These are phyloP conservation scores for Colletotrichum zoysiae DNA, from an alignment of 2,329 filamentous ascomycete genomes.

Conservation along the genomic window DNA sequence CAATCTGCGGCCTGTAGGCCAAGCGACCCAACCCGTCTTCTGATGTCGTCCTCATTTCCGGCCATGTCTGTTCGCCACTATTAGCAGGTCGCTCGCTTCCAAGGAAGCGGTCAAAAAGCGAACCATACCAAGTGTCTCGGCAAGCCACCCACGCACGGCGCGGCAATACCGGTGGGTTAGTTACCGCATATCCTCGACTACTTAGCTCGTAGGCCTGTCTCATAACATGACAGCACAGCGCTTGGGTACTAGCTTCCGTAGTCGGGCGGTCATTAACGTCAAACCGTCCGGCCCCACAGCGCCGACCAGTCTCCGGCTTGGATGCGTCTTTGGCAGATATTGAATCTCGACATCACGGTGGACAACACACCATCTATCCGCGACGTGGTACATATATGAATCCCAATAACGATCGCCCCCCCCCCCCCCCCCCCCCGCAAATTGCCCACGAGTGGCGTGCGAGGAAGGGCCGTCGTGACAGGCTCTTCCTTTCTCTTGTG, in stretches of 20 bases:
- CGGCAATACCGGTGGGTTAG: not conserved
- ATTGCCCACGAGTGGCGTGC: not conserved
- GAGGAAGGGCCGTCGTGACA: conserved; percentile 1
- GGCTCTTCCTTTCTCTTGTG: conserved; percentile 5
- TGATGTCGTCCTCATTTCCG: conserved; percentile 14
- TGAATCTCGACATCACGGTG: conserved; percentile 9
- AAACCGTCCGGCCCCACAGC: conserved; percentile 35
- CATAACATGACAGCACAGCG: conserved; percentile 19
- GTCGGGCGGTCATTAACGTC: conserved; percentile 28
- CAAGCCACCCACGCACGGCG: conserved; percentile 11
- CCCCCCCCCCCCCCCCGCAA: too few species aligned
- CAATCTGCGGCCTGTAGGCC: conserved; percentile 8
- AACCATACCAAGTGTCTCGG: conserved; percentile 2
- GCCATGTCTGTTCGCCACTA: conserved; percentile 14
- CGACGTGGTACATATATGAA: conserved; percentile 17
- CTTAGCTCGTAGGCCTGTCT: conserved; percentile 4
- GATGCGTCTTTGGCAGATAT: conserved; percentile 11
- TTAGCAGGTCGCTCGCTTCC: conserved; percentile 19
- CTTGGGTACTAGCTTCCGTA: conserved; percentile 17
- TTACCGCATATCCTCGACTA: not conserved
- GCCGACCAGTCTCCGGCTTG: conserved; percentile 24
- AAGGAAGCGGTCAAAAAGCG: conserved; percentile 14
- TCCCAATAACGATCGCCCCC: not conserved
- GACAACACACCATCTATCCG: conserved; percentile 23
- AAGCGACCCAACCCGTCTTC: conserved; percentile 5